Evolutionary conservation across 164 flowering plant genomes (phyloP).

Genomic region (Tetrastigma voinierianum): DNA sequence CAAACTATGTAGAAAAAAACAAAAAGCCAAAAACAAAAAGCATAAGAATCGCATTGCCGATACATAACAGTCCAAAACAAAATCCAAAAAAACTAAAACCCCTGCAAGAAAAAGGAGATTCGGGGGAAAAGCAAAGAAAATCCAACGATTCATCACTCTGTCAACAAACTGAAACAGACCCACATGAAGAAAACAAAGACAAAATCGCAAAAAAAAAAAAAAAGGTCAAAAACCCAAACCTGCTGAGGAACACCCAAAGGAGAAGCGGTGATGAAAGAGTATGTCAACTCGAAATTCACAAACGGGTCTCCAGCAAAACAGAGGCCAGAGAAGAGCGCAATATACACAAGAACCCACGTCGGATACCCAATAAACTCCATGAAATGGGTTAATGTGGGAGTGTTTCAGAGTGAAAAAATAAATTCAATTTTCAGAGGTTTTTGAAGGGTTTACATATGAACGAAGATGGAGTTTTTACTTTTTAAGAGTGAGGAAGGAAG

Average conservation of each 20-base stretch:
- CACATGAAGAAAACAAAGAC: conserved; percentile 5
- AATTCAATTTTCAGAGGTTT: too few relatives aligned
- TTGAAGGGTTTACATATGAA: too few relatives aligned
- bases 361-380: not conserved
- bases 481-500: too few relatives aligned
- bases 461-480: too few relatives aligned
- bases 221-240: conserved; percentile 29
- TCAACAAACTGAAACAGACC: not conserved
- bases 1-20: not conserved
- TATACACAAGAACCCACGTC: conserved; percentile 20
- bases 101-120: not conserved
- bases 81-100: not conserved
- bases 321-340: conserved; percentile 28
- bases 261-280: conserved; percentile 64
- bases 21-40: not conserved
- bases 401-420: too few relatives aligned
- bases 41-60: not conserved
- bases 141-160: too few relatives aligned
- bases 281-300: conserved; percentile 41
- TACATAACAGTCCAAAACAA: too few relatives aligned
- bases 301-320: conserved; percentile 56
- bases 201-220: not conserved
- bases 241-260: conserved; percentile 81
- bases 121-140: too few relatives aligned
- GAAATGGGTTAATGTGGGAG: too few relatives aligned